Conservation (phyloP, 768 basidiomycete genomes). For the Mycena epipterygia region DNA sequence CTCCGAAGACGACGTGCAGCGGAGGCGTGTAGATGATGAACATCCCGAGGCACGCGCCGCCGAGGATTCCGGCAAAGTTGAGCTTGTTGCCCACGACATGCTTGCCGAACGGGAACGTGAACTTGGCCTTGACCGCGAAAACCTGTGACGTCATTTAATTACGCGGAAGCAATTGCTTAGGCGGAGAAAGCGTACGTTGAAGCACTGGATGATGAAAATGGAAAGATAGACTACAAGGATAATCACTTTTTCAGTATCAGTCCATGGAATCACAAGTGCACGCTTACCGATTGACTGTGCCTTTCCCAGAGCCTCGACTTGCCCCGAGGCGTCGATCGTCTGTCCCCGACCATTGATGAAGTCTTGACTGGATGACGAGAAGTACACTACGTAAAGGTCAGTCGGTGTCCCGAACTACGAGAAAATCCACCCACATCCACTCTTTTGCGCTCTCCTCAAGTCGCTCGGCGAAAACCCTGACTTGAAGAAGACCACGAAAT, state of each 20-base stretch:
- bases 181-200: slow-evolving; percentile 60
- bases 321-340: slow-evolving; percentile 57
- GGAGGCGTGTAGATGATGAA: slow-evolving; percentile 80
- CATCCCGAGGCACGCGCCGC: slow-evolving; percentile 73
- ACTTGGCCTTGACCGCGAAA: slow-evolving; percentile 76
- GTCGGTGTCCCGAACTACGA: neutral
- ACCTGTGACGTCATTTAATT: slow-evolving; percentile 51
- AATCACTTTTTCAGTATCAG: neutral
- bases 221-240: slow-evolving; percentile 65
- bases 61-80: slow-evolving; percentile 75
- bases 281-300: slow-evolving; percentile 71
- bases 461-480: slow-evolving; percentile 73
- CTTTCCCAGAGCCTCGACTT: slow-evolving; percentile 70
- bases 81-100: slow-evolving; percentile 69
- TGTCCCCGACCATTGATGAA: slow-evolving; percentile 70
- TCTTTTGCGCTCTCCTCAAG: slow-evolving; percentile 63
- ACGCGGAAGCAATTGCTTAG: neutral
- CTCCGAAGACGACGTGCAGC: slow-evolving; percentile 77
- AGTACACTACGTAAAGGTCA: slow-evolving; percentile 56
- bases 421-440: slow-evolving; percentile 46
- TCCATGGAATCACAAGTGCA: neutral
- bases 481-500: slow-evolving; percentile 77
- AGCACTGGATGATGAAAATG: slow-evolving; percentile 77
- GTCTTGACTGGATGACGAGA: slow-evolving; percentile 61
- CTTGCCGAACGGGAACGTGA: slow-evolving; percentile 74